A percentile compares a stretch with the other conserved stretches of the same genome.
phyloP scores from a whole-genome alignment of 305 asterid species.

The Fraxinus velutina region DNA sequence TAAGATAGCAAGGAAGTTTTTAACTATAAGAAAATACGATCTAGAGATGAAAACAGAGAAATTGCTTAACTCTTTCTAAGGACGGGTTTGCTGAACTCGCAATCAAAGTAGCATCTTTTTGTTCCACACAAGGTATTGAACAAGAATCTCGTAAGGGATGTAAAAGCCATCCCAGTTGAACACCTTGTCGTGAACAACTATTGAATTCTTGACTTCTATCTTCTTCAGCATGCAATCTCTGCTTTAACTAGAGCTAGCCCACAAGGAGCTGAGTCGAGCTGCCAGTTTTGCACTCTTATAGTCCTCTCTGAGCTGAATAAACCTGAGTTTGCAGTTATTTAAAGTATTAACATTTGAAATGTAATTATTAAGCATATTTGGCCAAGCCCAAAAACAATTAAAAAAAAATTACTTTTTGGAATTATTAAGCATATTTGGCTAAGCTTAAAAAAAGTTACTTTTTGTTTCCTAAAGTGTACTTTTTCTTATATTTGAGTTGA shows the following conservation, averaged over 20 bases:
- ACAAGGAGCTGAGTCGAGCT: slow-evolving; percentile 72
- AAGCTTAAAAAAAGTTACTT: neutral
- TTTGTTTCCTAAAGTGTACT: neutral
- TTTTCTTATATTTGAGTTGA: neutral
- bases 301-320: slow-evolving; percentile 95
- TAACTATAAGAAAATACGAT: neutral
- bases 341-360: neutral
- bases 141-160: neutral
- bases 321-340: slow-evolving; percentile 55
- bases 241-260: slow-evolving; percentile 41
- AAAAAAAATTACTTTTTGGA: neutral
- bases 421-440: neutral
- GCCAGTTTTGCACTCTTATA: slow-evolving; percentile 97
- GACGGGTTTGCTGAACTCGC: neutral
- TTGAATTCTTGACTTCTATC: neutral
- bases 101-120: neutral
- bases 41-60: neutral
- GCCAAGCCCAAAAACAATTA: neutral
- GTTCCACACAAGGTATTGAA: neutral
- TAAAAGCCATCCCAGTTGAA: neutral
- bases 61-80: neutral
- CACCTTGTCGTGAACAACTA: neutral
- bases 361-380: neutral
- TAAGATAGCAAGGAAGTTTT: neutral
- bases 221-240: slow-evolving; percentile 1